Conservation (phyloP, 192 early-diverging fungal species). For the Rhizophagus clarus region DNA sequence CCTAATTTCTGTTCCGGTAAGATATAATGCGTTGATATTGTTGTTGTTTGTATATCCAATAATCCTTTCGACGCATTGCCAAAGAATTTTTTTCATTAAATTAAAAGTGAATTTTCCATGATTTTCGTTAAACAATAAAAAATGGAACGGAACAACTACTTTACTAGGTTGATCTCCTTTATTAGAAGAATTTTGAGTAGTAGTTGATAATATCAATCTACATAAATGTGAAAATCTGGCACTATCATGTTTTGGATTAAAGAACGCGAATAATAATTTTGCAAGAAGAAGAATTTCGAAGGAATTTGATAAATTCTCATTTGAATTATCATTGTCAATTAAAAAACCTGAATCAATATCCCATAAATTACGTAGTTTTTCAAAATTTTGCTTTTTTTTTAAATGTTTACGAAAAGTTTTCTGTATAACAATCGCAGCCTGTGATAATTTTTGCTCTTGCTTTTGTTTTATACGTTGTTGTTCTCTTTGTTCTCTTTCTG, state of each 20-base stretch:
- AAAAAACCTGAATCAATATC: neutral
- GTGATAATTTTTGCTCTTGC: neutral
- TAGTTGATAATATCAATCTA: slow-evolving; percentile 16
- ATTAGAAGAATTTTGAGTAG: neutral
- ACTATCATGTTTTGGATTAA: slow-evolving; percentile 5
- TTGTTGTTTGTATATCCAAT: neutral
- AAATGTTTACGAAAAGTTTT: neutral
- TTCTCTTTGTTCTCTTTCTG: slow-evolving; percentile 18
- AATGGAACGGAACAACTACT: slow-evolving; percentile 6
- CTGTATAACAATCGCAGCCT: neutral
- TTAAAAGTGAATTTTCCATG: neutral
- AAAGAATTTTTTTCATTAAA: slow-evolving; percentile 3
- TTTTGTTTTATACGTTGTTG: slow-evolving; percentile 7
- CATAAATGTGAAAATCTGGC: slow-evolving; percentile 14
- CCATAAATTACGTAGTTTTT: slow-evolving; percentile 4
- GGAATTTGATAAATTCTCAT: neutral
- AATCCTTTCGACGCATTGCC: neutral
- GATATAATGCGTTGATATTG: slow-evolving; percentile 31
- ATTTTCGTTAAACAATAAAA: neutral
- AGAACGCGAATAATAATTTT: slow-evolving; percentile 2
- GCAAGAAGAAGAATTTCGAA: neutral
- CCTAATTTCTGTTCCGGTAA: slow-evolving; percentile 43
- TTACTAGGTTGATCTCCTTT: neutral
- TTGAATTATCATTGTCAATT: neutral
- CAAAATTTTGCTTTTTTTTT: neutral